Evolutionary conservation across 345 rosid genomes (phyloP).

Genomic region (Theobroma cacao): DNA sequence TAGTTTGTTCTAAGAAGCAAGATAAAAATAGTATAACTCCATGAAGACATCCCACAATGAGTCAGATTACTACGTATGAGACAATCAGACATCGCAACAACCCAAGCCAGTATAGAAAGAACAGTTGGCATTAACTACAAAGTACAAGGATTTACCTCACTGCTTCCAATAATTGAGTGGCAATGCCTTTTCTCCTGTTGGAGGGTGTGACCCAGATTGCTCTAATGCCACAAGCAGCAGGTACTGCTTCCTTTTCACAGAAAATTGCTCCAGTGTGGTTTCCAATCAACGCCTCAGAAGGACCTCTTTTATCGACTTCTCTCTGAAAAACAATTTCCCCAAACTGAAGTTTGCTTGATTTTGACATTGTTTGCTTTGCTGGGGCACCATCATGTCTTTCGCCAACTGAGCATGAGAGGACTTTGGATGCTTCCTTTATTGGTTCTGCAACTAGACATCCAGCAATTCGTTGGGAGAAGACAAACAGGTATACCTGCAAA

Average conservation of each 20-base stretch:
- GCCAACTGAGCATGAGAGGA: constrained; percentile 35
- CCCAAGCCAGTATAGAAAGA: background rate
- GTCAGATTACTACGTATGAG: background rate
- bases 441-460: constrained; percentile 85
- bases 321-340: constrained; percentile 63
- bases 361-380: constrained; percentile 29
- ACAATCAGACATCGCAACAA: background rate
- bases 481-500: constrained; percentile 67
- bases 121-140: background rate
- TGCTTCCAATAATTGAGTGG: constrained; percentile 66
- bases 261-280: constrained; percentile 41
- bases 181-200: constrained; percentile 75
- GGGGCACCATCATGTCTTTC: constrained; percentile 9
- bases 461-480: constrained; percentile 55
- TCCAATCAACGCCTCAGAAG: constrained; percentile 21
- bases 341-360: constrained; percentile 51
- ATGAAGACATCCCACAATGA: background rate
- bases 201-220: constrained; percentile 89
- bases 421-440: constrained; percentile 70
- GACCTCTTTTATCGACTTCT: constrained; percentile 41
- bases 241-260: constrained; percentile 53
- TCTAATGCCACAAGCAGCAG: constrained; percentile 73
- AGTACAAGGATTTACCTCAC: constrained; percentile 46
- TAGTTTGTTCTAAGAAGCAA: background rate
- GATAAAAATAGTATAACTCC: background rate